Base-by-base conservation (phyloP, 2,329 filamentous ascomycete genomes). In the Westerdykella sp. region DNA sequence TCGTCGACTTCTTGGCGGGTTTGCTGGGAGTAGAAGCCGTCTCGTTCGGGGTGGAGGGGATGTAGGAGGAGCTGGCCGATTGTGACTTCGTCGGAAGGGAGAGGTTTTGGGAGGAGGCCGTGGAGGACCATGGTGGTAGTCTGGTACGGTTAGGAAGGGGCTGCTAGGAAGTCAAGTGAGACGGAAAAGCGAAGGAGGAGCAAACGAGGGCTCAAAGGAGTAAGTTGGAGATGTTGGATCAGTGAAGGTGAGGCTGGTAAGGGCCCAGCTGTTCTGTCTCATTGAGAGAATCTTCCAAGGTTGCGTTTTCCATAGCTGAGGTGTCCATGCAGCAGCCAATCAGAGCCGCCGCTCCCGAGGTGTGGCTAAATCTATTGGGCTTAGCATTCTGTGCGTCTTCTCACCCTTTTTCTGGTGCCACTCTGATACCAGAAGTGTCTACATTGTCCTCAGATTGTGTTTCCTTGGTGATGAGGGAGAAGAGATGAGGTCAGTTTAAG, bases 1-100 rank as follows among this genome's bases (percentile, higher is more conserved):
- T 63, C 61, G 49, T 67, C 63, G 49, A 67, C 48, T 34, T 56
- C 53, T 28, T 53, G 57, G 44, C 63, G 59, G 15, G 62, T 59
- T n/a, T 46, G 43, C 41, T 59, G 52, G 14, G 60, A 63, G 43
- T 62, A 65, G 54, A 66, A 67, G 46, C 59, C 54, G 37, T 65
- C 62, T 41, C 53, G 56, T 41, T 65, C 63, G 48, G 63, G 63
- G 44, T 66, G 60, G 11, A 67, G 55, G 18, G 63, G 63, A 44
- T 67, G 59, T 36, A 57, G 57, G 14, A 67, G 53, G 38, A 67
- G 61, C 51, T 66, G 63, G 46, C 63, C 63, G 35, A 67, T 59
- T 37, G 55, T 51, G 23, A 67, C 50, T 25, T 59, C 53, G 42
- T 65, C 55, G 11, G 61, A 45, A n/a, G 62, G 55, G 42, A 67